phyloP scores from a whole-genome alignment of 495 filamentous ascomycete genomes.

The Coniosporium apollinis region DNA sequence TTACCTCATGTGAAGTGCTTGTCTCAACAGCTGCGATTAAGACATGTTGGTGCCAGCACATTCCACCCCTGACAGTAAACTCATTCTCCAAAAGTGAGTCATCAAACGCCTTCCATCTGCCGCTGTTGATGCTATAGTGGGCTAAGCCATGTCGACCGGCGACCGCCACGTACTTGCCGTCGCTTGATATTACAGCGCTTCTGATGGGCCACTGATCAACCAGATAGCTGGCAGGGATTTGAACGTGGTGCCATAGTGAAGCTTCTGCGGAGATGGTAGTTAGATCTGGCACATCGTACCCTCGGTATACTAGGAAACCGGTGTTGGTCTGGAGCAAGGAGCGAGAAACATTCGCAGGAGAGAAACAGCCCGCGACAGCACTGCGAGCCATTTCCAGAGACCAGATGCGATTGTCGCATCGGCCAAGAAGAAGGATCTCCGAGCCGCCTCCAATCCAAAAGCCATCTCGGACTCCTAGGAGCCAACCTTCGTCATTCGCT shows the following conservation, averaged over 20 bases:
- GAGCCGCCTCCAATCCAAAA: conserved; percentile 80
- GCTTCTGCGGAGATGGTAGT: conserved; percentile 86
- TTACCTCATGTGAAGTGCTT: conserved; percentile 61
- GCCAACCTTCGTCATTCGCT: conserved; percentile 59
- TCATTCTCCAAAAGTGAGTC: conserved; percentile 68
- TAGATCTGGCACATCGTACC: conserved; percentile 77
- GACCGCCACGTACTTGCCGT: conserved; percentile 88
- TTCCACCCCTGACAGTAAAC: conserved; percentile 82
- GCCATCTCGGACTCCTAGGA: conserved; percentile 54
- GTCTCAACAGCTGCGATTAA: conserved; percentile 86
- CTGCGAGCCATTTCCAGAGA: conserved; percentile 81
- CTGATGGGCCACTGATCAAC: conserved; percentile 85
- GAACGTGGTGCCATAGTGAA: conserved; percentile 80
- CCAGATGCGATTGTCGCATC: conserved; percentile 64
- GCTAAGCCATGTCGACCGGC: conserved; percentile 84
- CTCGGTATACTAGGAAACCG: conserved; percentile 77
- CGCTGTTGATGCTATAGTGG: conserved; percentile 89
- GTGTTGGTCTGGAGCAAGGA: conserved; percentile 77
- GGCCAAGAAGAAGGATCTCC: conserved; percentile 58
- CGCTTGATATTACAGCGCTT: conserved; percentile 66
- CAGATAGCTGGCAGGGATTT: conserved; percentile 71
- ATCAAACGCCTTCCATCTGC: conserved; percentile 88
- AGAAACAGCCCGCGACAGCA: conserved; percentile 77
- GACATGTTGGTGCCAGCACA: conserved; percentile 98
- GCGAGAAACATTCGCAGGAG: conserved; percentile 71